These are phyloP conservation scores for Astraeus odoratus DNA, from an alignment of 768 basidiomycete species.

Conservation along the genomic window DNA sequence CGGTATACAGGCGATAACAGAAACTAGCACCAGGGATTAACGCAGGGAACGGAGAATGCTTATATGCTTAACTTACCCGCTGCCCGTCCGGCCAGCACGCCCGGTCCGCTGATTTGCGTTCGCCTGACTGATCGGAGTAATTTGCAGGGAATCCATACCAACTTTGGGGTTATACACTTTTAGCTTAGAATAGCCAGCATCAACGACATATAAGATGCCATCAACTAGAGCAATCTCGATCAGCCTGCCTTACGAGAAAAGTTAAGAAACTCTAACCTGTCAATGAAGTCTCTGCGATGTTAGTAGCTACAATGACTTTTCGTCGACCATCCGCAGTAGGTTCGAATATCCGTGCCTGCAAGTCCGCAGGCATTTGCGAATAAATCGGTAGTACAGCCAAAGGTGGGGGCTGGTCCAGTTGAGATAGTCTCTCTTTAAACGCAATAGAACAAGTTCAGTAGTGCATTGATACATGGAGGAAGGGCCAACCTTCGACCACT, in stretches of 20 bases:
- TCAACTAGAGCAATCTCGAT: conserved; percentile 54
- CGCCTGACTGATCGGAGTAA: conserved; percentile 98
- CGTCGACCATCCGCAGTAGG: conserved; percentile 89
- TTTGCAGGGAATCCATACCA: conserved; percentile 98
- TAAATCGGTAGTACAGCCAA: conserved; percentile 96
- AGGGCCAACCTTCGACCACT: conserved; percentile 71
- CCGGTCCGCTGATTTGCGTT: conserved; percentile 96
- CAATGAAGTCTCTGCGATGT: conserved; percentile 97
- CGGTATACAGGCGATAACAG: conserved; percentile 96
- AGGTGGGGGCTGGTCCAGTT: conserved; percentile 85
- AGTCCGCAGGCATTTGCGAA: conserved; percentile 98
- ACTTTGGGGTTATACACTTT: conserved; percentile 99
- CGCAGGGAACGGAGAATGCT: neutral
- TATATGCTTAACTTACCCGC: conserved; percentile 59
- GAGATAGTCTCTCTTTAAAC: conserved; percentile 84
- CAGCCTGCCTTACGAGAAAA: neutral
- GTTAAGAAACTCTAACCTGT: conserved; percentile 50
- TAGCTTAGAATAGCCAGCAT: conserved; percentile 93
- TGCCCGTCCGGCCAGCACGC: conserved; percentile 93
- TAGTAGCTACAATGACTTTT: conserved; percentile 97
- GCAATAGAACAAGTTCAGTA: conserved; percentile 1
- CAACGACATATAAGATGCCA: conserved; percentile 95
- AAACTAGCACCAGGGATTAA: conserved; percentile 42
- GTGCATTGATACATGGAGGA: neutral
- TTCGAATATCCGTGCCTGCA: conserved; percentile 97